Evolutionary conservation across 768 basidiomycete species (phyloP), one percentile per base, ranked within the genome.

Genomic region (Sarcodon aspratus): DNA sequence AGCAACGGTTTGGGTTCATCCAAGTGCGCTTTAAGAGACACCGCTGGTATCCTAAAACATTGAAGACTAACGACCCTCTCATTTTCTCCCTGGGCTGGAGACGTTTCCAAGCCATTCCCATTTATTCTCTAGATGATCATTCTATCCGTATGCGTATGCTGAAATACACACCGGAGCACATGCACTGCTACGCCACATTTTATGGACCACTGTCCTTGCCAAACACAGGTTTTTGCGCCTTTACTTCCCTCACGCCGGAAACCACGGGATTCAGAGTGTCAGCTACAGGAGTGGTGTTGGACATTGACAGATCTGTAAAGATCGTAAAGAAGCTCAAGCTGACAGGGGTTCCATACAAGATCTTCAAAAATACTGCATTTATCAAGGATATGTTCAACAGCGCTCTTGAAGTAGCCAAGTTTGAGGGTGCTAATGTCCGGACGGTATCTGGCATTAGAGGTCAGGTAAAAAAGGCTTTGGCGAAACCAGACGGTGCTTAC

Each of bases 101-200:
- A 45, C 76, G 96, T 34, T 99, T 98, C 72, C 96, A 99, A 64
- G 85, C 79, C 0, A 71, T 95, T 6, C 96, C 96, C 2, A 85
- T 97, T 54, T 99, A 97, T 66, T 92, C 92, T 15, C 71, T 99
- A 17, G 96, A 99, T 62, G 96, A 99, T 65, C 94, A 96, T 61
- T 91, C 87, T 9, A 95, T 97, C 56, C 87, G 96, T 13, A 96
- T 97, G 83, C 90, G 96, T 34, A 88, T 98, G 85, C 85, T 99
- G 69, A 99, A 99, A 68, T 99, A 99, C 63, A 97, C 96, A 0
- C 96, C 96, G 0, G 96, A 99, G 67, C 96, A 99, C 60, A 97
- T 95, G 96, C 96, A 99, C 62, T 99, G 96, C 60, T 95, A 85
- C 60, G 95, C 94, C 2, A 96, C 94, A 2, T 96, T 98, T 66